A percentile compares a stretch with the other conserved stretches of the same genome.
Evolutionary conservation across 345 rosid genomes (phyloP).

Genomic region (Heritiera fomes): DNA sequence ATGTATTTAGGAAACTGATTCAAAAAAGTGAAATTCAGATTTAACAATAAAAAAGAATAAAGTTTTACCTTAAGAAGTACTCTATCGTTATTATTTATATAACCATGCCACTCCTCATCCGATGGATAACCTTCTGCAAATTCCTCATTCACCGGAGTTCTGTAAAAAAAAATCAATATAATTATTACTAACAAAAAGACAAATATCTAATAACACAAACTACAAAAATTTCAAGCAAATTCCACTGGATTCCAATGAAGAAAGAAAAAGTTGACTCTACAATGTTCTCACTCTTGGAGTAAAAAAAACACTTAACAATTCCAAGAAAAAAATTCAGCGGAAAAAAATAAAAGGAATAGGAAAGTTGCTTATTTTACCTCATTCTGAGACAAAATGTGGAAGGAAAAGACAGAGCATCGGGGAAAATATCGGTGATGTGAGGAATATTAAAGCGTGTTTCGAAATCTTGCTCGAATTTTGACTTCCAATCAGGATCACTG

Average conservation of each 20-base stretch:
- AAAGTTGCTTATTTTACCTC: slow-evolving; percentile 45
- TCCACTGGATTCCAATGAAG: not conserved
- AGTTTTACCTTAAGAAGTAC: slow-evolving; percentile 86
- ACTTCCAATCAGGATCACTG: slow-evolving; percentile 76
- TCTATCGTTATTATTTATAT: slow-evolving; percentile 83
- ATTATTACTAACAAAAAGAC: not conserved
- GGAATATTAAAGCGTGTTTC: slow-evolving; percentile 74
- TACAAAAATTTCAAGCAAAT: no score
- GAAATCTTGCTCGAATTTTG: slow-evolving; percentile 66
- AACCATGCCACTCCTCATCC: slow-evolving; percentile 96
- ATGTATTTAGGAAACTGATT: not conserved
- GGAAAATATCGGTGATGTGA: slow-evolving; percentile 72
- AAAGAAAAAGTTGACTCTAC: not conserved
- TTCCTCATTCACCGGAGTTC: slow-evolving; percentile 66
- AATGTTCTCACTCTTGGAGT: not conserved
- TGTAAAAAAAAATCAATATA: slow-evolving; percentile 20
- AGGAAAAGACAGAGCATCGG: slow-evolving; percentile 62
- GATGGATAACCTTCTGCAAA: slow-evolving; percentile 80
- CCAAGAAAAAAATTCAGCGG: not conserved
- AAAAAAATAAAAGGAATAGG: not conserved
- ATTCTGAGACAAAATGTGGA: slow-evolving; percentile 89
- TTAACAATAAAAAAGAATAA: no score
- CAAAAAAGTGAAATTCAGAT: not conserved
- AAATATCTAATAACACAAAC: not conserved
- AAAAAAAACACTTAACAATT: not conserved